Evolutionary conservation across 2,329 filamentous ascomycete species (phyloP).

Genomic region (Talaromyces islandicus): DNA sequence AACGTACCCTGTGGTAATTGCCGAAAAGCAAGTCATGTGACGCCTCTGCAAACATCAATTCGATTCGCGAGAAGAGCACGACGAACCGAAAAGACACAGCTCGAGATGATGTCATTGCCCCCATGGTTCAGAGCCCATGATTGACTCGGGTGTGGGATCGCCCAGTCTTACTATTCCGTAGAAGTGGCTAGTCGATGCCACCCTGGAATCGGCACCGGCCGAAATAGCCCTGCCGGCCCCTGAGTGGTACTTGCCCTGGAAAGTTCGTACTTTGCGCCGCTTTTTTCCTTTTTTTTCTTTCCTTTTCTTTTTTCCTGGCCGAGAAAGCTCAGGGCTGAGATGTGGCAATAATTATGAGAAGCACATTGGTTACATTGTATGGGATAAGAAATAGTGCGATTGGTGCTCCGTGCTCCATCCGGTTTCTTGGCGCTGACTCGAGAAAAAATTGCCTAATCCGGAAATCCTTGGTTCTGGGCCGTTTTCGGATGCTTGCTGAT

Average conservation of each 20-base stretch:
- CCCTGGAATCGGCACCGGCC: background rate
- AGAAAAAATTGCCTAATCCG: background rate
- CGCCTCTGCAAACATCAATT: background rate
- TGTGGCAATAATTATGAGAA: too few species aligned
- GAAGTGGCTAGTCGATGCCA: background rate
- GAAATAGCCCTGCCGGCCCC: background rate
- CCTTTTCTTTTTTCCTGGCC: too few species aligned
- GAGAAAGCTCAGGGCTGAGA: too few species aligned
- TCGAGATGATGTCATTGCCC: background rate
- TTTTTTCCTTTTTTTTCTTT: background rate
- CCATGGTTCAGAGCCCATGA: background rate
- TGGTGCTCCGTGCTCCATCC: too few species aligned
- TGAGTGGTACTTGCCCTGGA: background rate
- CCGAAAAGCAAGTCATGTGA: too few species aligned
- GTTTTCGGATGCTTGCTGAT: background rate
- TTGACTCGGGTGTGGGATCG: too few species aligned
- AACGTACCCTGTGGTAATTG: too few species aligned
- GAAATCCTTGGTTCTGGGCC: background rate
- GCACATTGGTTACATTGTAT: too few species aligned
- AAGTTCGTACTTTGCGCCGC: background rate
- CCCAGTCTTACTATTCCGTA: too few species aligned
- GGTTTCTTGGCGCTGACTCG: background rate
- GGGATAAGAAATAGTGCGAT: too few species aligned
- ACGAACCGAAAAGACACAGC: too few species aligned
- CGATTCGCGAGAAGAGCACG: too few species aligned